These are phyloP conservation scores for Dimargaris verticillata DNA, from an alignment of 192 early-diverging fungal species.

Conservation along the genomic window DNA sequence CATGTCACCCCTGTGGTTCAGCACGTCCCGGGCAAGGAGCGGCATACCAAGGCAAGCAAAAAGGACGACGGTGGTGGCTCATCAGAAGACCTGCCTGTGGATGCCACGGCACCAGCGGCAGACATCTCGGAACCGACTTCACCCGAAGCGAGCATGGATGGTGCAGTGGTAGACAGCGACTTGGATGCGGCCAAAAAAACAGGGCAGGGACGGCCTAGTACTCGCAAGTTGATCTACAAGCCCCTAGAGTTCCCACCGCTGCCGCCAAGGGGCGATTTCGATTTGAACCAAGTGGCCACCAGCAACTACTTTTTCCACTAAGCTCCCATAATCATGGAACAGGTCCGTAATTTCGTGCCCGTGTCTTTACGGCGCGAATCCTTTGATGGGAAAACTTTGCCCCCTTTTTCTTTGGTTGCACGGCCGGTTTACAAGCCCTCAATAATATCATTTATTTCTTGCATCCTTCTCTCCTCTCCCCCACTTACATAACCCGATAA, in stretches of 20 bases:
- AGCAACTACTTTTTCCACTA: conserved; percentile 91
- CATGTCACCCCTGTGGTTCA: conserved; percentile 42
- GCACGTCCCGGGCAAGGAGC: conserved; percentile 1
- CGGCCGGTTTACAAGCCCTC: too few species aligned
- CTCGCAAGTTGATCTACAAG: neutral
- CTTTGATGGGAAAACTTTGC: too few species aligned
- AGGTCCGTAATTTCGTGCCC: too few species aligned
- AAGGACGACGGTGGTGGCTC: neutral
- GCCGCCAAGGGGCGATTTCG: conserved; percentile 70
- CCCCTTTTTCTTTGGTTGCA: too few species aligned
- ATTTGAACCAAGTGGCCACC: conserved; percentile 59
- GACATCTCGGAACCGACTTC: neutral
- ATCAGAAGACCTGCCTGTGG: neutral
- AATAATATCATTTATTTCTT: too few species aligned
- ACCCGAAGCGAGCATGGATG: neutral
- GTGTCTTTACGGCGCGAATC: too few species aligned
- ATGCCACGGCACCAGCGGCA: conserved; percentile 11
- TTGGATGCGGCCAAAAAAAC: neutral
- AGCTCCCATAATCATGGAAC: neutral
- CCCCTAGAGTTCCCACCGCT: conserved; percentile 40
- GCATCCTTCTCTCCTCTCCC: too few species aligned
- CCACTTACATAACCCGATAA: too few species aligned
- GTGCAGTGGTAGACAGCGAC: conserved; percentile 8
- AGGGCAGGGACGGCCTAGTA: neutral
- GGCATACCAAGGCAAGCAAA: conserved; percentile 12